phyloP scores from a whole-genome alignment of 2,329 filamentous ascomycete species.

The Ascochyta viciae-villosae region DNA sequence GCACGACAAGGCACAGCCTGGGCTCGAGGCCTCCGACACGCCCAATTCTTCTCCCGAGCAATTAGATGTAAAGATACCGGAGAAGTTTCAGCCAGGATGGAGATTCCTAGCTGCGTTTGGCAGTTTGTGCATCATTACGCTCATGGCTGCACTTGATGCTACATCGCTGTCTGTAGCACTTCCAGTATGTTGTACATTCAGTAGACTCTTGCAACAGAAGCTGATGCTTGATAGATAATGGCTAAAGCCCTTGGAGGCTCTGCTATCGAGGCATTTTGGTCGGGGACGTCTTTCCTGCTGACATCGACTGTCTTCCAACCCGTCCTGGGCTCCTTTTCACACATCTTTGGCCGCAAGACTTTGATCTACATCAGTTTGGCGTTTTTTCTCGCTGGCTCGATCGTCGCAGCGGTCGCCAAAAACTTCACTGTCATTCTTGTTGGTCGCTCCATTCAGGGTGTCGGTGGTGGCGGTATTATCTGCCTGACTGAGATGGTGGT shows the following conservation, averaged over 20 bases:
- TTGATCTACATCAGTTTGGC: conserved; percentile 46
- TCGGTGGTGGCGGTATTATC: conserved; percentile 53
- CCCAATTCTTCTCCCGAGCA: too few species aligned
- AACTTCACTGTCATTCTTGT: conserved; percentile 50
- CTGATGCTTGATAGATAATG: conserved; percentile 43
- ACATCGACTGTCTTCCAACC: conserved; percentile 53
- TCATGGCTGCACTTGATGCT: conserved; percentile 71
- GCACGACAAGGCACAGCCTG: too few species aligned
- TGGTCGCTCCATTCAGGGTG: conserved; percentile 49
- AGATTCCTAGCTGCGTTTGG: conserved; percentile 6
- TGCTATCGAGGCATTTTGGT: conserved; percentile 53
- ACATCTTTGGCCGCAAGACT: conserved; percentile 51
- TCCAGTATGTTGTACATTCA: conserved; percentile 31
- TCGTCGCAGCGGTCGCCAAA: conserved; percentile 47
- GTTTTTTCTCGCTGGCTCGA: conserved; percentile 48
- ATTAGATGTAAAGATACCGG: not conserved
- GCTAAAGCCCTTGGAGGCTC: conserved; percentile 43
- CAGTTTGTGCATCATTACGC: conserved; percentile 61
- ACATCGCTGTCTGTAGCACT: conserved; percentile 70
- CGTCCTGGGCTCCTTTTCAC: conserved; percentile 48
- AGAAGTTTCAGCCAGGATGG: conserved; percentile 2
- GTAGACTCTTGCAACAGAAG: not conserved
- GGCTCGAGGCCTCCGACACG: too few species aligned
- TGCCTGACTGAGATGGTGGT: conserved; percentile 55
- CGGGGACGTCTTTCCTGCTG: conserved; percentile 50